phyloP scores from a whole-genome alignment of 2,329 filamentous ascomycete genomes.

The Fusarium armeniacum region DNA sequence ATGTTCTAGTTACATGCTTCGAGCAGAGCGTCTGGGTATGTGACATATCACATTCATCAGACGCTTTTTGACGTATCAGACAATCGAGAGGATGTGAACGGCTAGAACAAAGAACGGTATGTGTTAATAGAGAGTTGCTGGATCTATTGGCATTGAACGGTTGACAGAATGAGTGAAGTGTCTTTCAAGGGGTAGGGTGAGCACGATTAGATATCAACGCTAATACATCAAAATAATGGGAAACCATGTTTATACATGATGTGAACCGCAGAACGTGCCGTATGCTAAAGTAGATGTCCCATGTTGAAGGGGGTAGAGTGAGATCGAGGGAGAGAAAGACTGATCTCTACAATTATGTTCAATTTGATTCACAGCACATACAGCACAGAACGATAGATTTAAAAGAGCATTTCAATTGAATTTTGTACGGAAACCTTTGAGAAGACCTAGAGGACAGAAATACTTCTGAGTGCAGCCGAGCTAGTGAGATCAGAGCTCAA shows the following conservation, averaged over 20 bases:
- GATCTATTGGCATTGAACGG: accelerated
- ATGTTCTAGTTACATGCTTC: background rate
- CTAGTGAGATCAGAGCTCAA: constrained; percentile 47
- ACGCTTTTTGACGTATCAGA: background rate
- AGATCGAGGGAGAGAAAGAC: too few species aligned
- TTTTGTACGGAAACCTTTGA: constrained; percentile 52
- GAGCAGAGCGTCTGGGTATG: background rate
- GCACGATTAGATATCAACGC: background rate
- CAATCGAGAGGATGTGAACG: background rate
- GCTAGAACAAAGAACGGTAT: background rate
- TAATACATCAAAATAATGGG: too few species aligned
- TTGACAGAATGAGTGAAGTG: background rate
- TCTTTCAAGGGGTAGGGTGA: background rate
- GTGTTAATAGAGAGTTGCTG: accelerated
- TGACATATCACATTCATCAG: constrained; percentile 19
- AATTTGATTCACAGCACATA: constrained; percentile 8
- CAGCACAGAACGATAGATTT: background rate
- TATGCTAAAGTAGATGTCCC: background rate
- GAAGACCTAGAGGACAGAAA: constrained; percentile 53
- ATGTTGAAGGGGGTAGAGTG: background rate
- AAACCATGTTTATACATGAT: background rate
- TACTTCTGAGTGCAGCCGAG: constrained; percentile 48
- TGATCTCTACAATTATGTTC: background rate
- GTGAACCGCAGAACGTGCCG: too few species aligned
- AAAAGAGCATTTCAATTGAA: constrained; percentile 50